A percentile compares a stretch with the other conserved stretches of the same genome.
Conservation (phyloP, 2,329 filamentous ascomycete species). For the Chaetomiaceae sp. region DNA sequence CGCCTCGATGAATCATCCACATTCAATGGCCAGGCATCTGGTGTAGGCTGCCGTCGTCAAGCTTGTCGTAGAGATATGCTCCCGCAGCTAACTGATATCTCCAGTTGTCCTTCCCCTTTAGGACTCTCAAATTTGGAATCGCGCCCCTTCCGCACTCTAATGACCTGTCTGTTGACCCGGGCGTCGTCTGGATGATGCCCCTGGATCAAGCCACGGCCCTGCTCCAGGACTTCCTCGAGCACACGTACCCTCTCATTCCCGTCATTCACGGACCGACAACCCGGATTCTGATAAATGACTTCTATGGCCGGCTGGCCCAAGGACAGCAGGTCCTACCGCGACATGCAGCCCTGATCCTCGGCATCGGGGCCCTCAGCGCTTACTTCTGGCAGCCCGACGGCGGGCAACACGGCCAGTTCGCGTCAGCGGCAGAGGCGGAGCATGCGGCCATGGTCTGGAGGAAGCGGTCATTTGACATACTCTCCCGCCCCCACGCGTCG, state of each 20-base stretch:
- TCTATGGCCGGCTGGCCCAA: not conserved
- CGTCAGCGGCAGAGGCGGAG: not conserved
- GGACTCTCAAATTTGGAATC: not conserved
- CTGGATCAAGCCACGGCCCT: not conserved
- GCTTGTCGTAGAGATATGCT: not conserved
- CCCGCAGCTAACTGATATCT: not conserved
- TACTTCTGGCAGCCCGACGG: constrained; percentile 6
- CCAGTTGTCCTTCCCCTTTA: not conserved
- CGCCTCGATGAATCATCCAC: not conserved
- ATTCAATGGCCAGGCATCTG: no score
- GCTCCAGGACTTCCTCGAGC: constrained; percentile 5
- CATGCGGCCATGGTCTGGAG: not conserved
- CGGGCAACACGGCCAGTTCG: not conserved
- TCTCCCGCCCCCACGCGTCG: not conserved
- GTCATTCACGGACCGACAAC: constrained; percentile 1
- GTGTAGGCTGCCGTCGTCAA: not conserved
- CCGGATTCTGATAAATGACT: not conserved
- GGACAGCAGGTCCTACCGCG: not conserved
- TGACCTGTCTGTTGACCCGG: not conserved
- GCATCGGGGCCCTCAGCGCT: not conserved
- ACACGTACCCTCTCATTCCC: not conserved
- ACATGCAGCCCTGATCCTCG: not conserved
- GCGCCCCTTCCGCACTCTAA: not conserved
- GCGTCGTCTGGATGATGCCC: constrained; percentile 1
- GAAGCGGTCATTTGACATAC: constrained; percentile 1